Evolutionary conservation across 106 monocot species (phyloP).

Genomic region (Dendrobium catenatum): DNA sequence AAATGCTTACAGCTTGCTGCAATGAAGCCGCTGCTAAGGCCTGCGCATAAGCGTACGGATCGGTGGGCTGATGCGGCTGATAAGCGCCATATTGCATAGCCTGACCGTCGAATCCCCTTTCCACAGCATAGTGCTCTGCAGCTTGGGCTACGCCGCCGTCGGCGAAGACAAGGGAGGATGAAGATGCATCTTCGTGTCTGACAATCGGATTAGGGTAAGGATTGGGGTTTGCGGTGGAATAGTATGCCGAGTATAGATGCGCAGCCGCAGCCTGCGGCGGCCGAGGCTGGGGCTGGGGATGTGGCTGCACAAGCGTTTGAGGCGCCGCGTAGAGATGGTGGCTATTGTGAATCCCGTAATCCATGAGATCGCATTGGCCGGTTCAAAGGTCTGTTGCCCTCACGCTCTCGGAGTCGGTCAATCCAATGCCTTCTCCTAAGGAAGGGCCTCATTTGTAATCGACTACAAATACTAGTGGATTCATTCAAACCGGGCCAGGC

Average conservation of each 20-base stretch:
- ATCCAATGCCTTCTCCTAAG: too few species aligned
- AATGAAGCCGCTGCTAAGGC: not conserved
- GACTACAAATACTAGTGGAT: too few species aligned
- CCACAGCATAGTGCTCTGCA: not conserved
- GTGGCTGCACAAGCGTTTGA: not conserved
- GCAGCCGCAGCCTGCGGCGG: not conserved
- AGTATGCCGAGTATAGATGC: constrained; percentile 2
- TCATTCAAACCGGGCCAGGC: too few species aligned
- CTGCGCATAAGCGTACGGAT: not conserved
- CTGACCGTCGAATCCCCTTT: not conserved
- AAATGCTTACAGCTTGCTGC: not conserved
- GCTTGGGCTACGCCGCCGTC: not conserved
- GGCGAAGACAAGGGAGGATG: not conserved
- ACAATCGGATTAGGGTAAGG: constrained; percentile 4
- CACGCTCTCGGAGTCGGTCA: not conserved
- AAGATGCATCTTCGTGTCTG: not conserved
- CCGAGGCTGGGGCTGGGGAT: not conserved
- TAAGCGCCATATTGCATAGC: not conserved
- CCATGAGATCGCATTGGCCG: not conserved
- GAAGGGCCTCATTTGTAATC: too few species aligned
- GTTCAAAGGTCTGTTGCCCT: too few species aligned
- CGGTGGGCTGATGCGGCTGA: not conserved
- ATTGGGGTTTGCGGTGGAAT: not conserved
- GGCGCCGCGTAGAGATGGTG: not conserved
- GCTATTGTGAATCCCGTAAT: not conserved